Evolutionary conservation across 176 grass and related monocot species (phyloP), one percentile per base, ranked within the genome.

Genomic region (barley (Hordeum vulgare)): DNA sequence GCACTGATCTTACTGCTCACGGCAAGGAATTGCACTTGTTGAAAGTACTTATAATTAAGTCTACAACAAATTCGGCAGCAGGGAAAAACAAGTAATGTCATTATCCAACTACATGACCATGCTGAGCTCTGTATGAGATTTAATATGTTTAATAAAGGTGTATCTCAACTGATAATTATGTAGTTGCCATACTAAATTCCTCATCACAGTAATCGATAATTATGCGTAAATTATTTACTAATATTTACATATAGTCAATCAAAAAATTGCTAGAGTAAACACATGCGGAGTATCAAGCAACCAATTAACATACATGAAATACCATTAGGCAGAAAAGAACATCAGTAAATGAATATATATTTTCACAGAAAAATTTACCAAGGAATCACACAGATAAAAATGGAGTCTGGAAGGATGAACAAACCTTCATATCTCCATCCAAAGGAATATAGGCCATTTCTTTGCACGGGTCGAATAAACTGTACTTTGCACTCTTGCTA

Each of bases 391-490:
- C n/a, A 9, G 57, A 78, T 21, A 49, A 77, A 76, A 35, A 78
- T 66, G 54, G 15, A 82, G 71, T 29, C 3, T 2, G 49, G 21
- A 72, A 82, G 9, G 59, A 60, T 58, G 73, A 63, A 71, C 83
- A 45, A 68, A 97, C 94, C 94, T 94, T 97, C 94, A 97, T 92
- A 76, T 97, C 94, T 69, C 90, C 89, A 68, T 97, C 94, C 84
- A 97, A 80, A 73, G 91, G 94, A 82, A 97, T 97, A 84, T 94
- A 97, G 5, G 94, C 94, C 91, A 97, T 97, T 88, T 97, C 94
- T 81, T 97, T 97, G 85, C 87, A 97, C 1, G 94, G 94, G 84
- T 94, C 94, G 86, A 97, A 97, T 71, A 97, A 94, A 75, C 94
- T 97, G 53, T 97, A 97, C 65, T 94, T 97, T 80, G 94, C 89